A percentile compares a stretch with the other conserved stretches of the same genome.
These are phyloP conservation scores for Metschnikowia cubensis DNA, from an alignment of 805 yeast genomes.

Conservation along the genomic window DNA sequence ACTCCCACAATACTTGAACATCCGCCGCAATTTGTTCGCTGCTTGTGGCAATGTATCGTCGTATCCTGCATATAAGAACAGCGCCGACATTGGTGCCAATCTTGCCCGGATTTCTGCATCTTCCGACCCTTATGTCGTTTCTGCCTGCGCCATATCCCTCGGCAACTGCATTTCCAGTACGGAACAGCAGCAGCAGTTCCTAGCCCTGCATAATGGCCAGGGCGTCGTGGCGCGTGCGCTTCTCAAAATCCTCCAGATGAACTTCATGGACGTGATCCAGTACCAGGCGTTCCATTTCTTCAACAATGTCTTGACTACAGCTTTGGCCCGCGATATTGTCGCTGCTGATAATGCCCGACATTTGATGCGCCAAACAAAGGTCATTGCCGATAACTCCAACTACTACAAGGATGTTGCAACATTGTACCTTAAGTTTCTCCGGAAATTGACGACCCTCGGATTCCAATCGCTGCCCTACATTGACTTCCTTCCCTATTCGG, in stretches of 20 bases:
- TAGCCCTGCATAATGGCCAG: conserved; percentile 5
- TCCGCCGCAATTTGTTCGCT: conserved; percentile 30
- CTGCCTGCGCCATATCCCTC: conserved; percentile 30
- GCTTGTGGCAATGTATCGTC: conserved; percentile 34
- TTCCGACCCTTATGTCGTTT: conserved; percentile 22
- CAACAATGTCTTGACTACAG: conserved; percentile 24
- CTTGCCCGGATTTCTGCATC: conserved; percentile 7
- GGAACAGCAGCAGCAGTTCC: conserved; percentile 15
- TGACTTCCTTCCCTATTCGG: conserved; percentile 4
- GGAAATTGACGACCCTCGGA: conserved; percentile 23
- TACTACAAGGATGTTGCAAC: conserved; percentile 33
- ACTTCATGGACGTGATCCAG: conserved; percentile 33
- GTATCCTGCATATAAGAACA: conserved; percentile 25
- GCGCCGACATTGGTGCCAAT: conserved; percentile 19
- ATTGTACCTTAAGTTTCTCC: conserved; percentile 27
- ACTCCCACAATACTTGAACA: conserved; percentile 8
- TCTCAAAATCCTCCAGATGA: conserved; percentile 16
- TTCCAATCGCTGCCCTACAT: conserved; percentile 7
- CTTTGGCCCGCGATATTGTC: conserved; percentile 11
- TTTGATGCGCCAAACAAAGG: conserved; percentile 21
- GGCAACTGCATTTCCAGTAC: conserved; percentile 32
- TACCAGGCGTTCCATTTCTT: conserved; percentile 35
- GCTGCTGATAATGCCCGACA: conserved; percentile 16
- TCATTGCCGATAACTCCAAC: conserved; percentile 30
- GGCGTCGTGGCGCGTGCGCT: conserved; percentile 16